Evolutionary conservation across 306 rosid genomes (phyloP).

Genomic region (Cercis canadensis): DNA sequence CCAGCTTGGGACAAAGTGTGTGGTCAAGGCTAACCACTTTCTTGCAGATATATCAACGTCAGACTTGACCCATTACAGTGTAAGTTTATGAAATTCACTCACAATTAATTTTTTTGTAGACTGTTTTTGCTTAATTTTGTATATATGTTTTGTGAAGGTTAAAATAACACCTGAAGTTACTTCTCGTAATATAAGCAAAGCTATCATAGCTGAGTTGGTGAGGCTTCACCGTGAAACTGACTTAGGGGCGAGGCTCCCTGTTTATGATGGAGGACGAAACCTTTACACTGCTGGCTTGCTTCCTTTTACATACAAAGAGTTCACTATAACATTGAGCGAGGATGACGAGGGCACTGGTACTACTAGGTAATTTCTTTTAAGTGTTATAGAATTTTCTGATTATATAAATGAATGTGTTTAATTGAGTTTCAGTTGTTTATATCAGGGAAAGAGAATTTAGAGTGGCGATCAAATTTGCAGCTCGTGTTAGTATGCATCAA

Average conservation of each 20-base stretch:
- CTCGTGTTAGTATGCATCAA: conserved; percentile 51
- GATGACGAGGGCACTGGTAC: conserved; percentile 37
- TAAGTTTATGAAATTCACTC: conserved; percentile 32
- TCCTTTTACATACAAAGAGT: conserved; percentile 54
- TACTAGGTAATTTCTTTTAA: conserved; percentile 38
- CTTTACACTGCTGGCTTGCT: conserved; percentile 59
- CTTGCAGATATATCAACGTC: conserved; percentile 60
- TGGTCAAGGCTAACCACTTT: conserved; percentile 68
- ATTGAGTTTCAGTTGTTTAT: conserved; percentile 12
- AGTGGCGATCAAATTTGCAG: conserved; percentile 47
- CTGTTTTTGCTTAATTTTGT: not conserved
- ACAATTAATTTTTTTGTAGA: not conserved
- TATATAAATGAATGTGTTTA: too few relatives aligned
- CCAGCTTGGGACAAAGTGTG: conserved; percentile 58
- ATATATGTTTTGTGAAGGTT: conserved; percentile 40
- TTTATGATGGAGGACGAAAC: conserved; percentile 56
- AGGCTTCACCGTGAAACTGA: conserved; percentile 43
- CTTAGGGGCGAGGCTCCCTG: conserved; percentile 50
- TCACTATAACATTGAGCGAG: conserved; percentile 34
- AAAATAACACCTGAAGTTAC: conserved; percentile 48
- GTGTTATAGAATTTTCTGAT: not conserved
- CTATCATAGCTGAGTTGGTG: conserved; percentile 53
- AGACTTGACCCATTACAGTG: conserved; percentile 62
- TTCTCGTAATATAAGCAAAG: conserved; percentile 47
- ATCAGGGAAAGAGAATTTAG: conserved; percentile 47